Base-by-base conservation (phyloP, 306 rosid genomes). In the Cicer arietinum region DNA sequence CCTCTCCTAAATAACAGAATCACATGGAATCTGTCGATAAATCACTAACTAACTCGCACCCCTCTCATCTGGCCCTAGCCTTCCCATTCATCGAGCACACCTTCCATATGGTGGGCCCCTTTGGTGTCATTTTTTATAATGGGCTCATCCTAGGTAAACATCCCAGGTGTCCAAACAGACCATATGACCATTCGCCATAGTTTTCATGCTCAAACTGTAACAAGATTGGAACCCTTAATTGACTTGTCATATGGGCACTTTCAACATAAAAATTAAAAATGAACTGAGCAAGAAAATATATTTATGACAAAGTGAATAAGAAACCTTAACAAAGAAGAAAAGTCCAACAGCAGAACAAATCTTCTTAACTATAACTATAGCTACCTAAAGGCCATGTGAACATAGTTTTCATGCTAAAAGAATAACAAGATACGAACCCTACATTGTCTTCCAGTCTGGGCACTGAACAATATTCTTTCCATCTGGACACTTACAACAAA, bases 321-420 rank as follows among this genome's bases (percentile, higher is more conserved):
- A 60, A 76, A 84, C 64, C 42, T 73, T 39, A 60, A 57, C 60
- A 20, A 7, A 71, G 71, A 81, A 64, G 52, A 65, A 46, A 80
- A 25, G 57, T 54, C 69, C 68, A 57, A 71, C 69, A 59, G 52
- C 56, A 12, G 61, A 54, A 18, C 8, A 46, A 53, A 73, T 67
- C 68, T 67, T 60, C 62, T 75, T 44, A 64, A 37, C 54, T 13
- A 45, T 65, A 8, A 51, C 42, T 30, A 81, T 71, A 50, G 61
- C 59, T 68, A 73, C 66, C 71, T 20, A 59, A 64, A 68, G 48
- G 75, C 62, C 61, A 73, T 70, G 68, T 51, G 53, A 79, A 72
- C 67, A 37, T 20, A 53, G 14, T 51, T 74, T 47, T 70, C 69
- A 63, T 57, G 59, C 43, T 73, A 30, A 68, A 68, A 68, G 10